Conservation (phyloP, 345 rosid species). For the Tarenaya hassleriana region DNA sequence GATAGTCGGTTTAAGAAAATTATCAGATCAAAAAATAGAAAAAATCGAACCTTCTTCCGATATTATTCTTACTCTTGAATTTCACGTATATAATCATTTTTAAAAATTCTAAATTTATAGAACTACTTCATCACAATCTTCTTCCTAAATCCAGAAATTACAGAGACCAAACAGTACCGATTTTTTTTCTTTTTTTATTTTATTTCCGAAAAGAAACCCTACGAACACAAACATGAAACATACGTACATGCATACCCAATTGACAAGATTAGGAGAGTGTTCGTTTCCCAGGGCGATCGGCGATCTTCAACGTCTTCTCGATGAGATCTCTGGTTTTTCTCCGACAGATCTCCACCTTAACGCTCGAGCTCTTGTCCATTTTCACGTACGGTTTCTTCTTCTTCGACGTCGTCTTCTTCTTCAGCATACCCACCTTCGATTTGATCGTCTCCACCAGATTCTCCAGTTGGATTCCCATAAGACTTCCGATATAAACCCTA, state of each 20-base stretch:
- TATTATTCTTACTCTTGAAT: too few species aligned
- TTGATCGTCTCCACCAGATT: constrained; percentile 73
- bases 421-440: constrained; percentile 67
- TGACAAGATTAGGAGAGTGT: constrained; percentile 28
- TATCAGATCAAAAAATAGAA: too few species aligned
- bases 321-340: constrained; percentile 71
- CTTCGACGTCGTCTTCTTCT: constrained; percentile 27
- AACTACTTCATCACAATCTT: too few species aligned
- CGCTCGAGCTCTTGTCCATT: constrained; percentile 91
- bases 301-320: constrained; percentile 65
- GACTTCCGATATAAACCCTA: not conserved
- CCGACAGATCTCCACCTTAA: constrained; percentile 92
- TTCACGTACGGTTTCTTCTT: constrained; percentile 66
- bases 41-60: too few species aligned
- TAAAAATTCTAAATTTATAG: too few species aligned
- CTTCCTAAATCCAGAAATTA: too few species aligned
- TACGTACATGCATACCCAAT: too few species aligned
- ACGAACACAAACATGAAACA: not conserved
- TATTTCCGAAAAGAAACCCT: not conserved
- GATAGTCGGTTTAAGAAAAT: too few species aligned
- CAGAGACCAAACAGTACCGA: too few species aligned
- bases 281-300: constrained; percentile 74
- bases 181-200: too few species aligned
- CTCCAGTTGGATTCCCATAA: constrained; percentile 74
- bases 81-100: too few species aligned